Percentiles rank a stretch among this genome's conserved stretches.
These are phyloP conservation scores for Moesziomyces sp. DNA, from an alignment of 1,284 basidiomycete genomes.

Conservation along the genomic window DNA sequence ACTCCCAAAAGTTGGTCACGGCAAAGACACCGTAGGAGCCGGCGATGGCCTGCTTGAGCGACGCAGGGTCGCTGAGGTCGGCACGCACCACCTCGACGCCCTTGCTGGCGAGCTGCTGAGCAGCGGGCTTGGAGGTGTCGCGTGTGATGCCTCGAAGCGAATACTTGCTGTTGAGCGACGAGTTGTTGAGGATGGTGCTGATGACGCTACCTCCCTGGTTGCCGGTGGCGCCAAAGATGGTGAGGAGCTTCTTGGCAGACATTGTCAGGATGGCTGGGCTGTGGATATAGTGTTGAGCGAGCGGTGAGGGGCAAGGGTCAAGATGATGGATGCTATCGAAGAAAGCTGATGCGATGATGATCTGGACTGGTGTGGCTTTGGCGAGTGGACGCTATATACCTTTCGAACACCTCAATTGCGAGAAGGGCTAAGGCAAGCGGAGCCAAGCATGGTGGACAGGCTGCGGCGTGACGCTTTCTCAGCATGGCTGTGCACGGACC, in stretches of 20 bases:
- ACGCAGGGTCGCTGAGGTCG: constrained; percentile 64
- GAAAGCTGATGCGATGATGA: too few species aligned
- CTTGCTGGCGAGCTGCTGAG: constrained; percentile 40
- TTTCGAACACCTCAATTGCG: too few species aligned
- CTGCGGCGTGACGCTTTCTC: too few species aligned
- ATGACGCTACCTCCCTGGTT: constrained; percentile 53
- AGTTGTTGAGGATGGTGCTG: constrained; percentile 32
- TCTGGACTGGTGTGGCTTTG: too few species aligned
- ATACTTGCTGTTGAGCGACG: constrained; percentile 30
- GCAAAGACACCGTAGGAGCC: constrained; percentile 70
- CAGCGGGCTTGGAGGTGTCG: constrained; percentile 37
- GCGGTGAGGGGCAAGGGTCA: too few species aligned
- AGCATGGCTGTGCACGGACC: too few species aligned
- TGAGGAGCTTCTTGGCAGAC: constrained; percentile 37
- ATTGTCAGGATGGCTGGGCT: neutral
- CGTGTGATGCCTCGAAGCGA: constrained; percentile 52
- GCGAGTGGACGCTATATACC: too few species aligned
- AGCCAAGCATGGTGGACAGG: too few species aligned
- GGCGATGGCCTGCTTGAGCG: constrained; percentile 65
- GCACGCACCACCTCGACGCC: constrained; percentile 68
- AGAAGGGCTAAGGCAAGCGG: too few species aligned
- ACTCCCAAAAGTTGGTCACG: constrained; percentile 65
- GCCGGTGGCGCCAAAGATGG: constrained; percentile 54
- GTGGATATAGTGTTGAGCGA: too few species aligned
- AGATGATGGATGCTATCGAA: too few species aligned